These are phyloP conservation scores for Trypanosoma conorhini DNA, from an alignment of 208 protist genomes.

Conservation along the genomic window DNA sequence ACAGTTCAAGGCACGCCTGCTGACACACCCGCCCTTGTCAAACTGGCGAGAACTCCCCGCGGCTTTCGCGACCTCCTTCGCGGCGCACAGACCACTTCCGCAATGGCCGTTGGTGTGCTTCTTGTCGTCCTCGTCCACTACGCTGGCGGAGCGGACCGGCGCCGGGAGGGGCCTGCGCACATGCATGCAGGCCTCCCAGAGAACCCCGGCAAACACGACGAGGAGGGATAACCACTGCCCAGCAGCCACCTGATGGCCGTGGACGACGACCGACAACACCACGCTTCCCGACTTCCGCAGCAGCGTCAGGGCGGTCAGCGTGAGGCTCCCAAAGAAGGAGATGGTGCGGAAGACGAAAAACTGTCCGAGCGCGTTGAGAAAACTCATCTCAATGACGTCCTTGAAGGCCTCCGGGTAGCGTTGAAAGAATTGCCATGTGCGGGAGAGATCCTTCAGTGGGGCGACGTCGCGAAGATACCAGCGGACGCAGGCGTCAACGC, in stretches of 20 bases:
- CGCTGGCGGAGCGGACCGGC: background rate
- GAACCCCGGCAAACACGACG: conserved; percentile 56
- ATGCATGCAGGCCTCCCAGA: conserved; percentile 45
- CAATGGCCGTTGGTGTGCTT: background rate
- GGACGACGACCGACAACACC: conserved; percentile 71
- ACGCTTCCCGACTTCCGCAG: conserved; percentile 81
- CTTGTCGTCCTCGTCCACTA: background rate
- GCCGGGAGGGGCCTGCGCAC: background rate
- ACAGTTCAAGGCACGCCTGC: background rate
- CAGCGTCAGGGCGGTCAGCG: conserved; percentile 80
- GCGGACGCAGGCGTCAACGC: background rate
- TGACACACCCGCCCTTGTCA: background rate
- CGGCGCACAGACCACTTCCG: background rate
- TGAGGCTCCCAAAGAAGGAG: conserved; percentile 72
- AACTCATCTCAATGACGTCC: conserved; percentile 66
- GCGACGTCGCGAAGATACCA: conserved; percentile 31
- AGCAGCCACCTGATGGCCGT: conserved; percentile 52
- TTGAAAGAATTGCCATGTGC: conserved; percentile 51
- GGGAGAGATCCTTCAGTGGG: conserved; percentile 55
- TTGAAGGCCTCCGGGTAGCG: conserved; percentile 44
- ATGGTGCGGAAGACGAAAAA: conserved; percentile 85
- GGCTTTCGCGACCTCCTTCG: background rate
- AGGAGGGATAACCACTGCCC: conserved; percentile 60
- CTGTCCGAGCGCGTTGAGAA: conserved; percentile 73
- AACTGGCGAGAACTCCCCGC: background rate